Evolutionary conservation across 352 stramenopile genomes (phyloP), one percentile per base, ranked within the genome.

Genomic region (Phytophthora tubulina): DNA sequence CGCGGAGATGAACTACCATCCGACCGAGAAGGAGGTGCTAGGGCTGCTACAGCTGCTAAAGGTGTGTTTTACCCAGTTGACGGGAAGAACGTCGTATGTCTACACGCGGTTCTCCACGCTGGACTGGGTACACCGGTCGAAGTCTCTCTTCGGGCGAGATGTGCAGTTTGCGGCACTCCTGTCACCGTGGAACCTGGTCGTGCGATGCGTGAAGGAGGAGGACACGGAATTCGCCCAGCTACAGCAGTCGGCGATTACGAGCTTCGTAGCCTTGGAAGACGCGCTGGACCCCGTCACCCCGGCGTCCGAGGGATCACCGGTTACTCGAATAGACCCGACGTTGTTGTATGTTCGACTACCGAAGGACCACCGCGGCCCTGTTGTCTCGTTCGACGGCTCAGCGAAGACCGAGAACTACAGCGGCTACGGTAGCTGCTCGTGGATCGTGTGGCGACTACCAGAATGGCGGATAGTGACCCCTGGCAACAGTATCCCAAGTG

Each of bases 331-430:
- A 17, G 44, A 32, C 30, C 30, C 30, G 3, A 5, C 14, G 4
- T 11, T 57, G 17, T 10, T 65, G 4, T 65, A 71, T 17, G 63
- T 52, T 8, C 51, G 42, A 7, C 7, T 44, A 2, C 27, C 59
- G 0, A 14, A 1, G 3, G 8, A 31, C 15, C 52, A 67, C 21
- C 11, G 13, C 51, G 58, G 59, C 1, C 33, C 55, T 33, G 39
- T 75, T 3, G 9, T 78, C 2, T 75, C 52, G 0, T 78, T 78
- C 8, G 66, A 78, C n/a, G 71, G 66, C 0, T 64, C 65, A 11
- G 60, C 65, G 2, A 72, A 65, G 41, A 17, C 46, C 14, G 44
- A 50, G 21, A 50, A 50, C 3, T 32, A 50, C 9, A 9, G 44
- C 21, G 44, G 44, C 3, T 50, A 32, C 8, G 44, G 17, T 5